A percentile compares a stretch with the other conserved stretches of the same genome.
Evolutionary conservation across 352 stramenopile genomes (phyloP).

Genomic region (Pythium sp.): DNA sequence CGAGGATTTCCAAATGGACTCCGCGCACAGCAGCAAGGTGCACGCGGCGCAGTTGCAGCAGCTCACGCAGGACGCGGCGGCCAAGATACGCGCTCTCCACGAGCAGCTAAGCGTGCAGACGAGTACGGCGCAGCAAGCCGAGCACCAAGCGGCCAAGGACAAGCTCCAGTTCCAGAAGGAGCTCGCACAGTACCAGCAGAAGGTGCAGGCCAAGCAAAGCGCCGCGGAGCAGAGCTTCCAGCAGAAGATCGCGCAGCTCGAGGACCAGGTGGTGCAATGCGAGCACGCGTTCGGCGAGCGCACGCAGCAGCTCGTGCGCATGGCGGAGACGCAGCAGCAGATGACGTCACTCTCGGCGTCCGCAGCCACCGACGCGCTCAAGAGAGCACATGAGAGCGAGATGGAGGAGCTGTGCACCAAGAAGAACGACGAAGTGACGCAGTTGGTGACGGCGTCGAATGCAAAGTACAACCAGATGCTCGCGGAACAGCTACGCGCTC

Average conservation of each 20-base stretch:
- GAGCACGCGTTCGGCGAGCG: constrained; percentile 41
- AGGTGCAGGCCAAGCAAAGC: constrained; percentile 18
- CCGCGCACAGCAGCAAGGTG: constrained; percentile 37
- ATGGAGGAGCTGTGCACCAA: constrained; percentile 31
- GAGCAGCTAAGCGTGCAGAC: constrained; percentile 36
- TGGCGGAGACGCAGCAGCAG: constrained; percentile 31
- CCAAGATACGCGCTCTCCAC: constrained; percentile 49
- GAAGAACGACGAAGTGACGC: constrained; percentile 57
- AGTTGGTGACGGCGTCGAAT: constrained; percentile 67
- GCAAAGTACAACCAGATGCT: constrained; percentile 77
- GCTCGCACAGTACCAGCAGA: constrained; percentile 31
- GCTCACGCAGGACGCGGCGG: constrained; percentile 50
- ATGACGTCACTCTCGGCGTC: constrained; percentile 13
- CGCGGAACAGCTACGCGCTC: constrained; percentile 55
- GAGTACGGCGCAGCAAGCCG: constrained; percentile 23
- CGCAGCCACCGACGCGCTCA: constrained; percentile 16
- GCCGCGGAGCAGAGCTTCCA: constrained; percentile 33
- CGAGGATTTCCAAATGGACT: constrained; percentile 84
- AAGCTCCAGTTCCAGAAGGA: constrained; percentile 40
- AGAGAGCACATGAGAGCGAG: constrained; percentile 17
- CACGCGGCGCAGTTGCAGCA: constrained; percentile 40
- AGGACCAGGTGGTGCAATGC: constrained; percentile 34
- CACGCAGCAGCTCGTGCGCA: constrained; percentile 35
- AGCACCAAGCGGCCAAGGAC: constrained; percentile 35
- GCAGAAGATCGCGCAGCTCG: constrained; percentile 37